These are phyloP conservation scores for Phytophthora pisi DNA, from an alignment of 352 stramenopile species.

Conservation along the genomic window DNA sequence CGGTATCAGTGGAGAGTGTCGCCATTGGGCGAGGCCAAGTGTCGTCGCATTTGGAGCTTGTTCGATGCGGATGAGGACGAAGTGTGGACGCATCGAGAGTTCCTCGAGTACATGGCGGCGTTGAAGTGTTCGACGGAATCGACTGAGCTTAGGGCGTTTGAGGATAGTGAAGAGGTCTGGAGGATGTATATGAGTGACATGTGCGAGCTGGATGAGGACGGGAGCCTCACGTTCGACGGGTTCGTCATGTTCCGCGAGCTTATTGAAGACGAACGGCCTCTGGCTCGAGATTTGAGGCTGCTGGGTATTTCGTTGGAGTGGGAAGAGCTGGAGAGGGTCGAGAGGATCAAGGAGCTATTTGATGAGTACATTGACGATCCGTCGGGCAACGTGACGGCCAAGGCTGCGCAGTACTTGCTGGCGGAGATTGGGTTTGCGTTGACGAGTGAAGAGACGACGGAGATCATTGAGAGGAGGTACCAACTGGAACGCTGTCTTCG, in stretches of 20 bases:
- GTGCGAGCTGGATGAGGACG: slow-evolving; percentile 44
- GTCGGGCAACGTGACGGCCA: slow-evolving; percentile 38
- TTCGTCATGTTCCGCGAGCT: slow-evolving; percentile 63
- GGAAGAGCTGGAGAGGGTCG: slow-evolving; percentile 32
- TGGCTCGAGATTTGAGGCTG: slow-evolving; percentile 47
- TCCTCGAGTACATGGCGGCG: slow-evolving; percentile 60
- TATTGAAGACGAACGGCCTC: slow-evolving; percentile 46
- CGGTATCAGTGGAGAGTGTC: slow-evolving; percentile 47
- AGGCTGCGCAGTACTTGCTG: slow-evolving; percentile 56
- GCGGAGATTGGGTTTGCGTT: slow-evolving; percentile 42
- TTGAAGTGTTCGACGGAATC: slow-evolving; percentile 31
- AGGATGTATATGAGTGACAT: slow-evolving; percentile 71
- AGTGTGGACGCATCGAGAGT: slow-evolving; percentile 61
- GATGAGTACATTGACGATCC: slow-evolving; percentile 53
- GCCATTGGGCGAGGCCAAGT: slow-evolving; percentile 55
- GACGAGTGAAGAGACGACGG: slow-evolving; percentile 42
- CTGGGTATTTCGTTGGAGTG: slow-evolving; percentile 54
- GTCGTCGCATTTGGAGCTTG: slow-evolving; percentile 46
- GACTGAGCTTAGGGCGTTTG: slow-evolving; percentile 41
- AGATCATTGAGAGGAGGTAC: slow-evolving; percentile 46
- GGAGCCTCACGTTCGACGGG: slow-evolving; percentile 58
- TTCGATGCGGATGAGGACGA: slow-evolving; percentile 68
- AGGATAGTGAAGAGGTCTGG: slow-evolving; percentile 53
- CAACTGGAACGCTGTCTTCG: slow-evolving; percentile 49
- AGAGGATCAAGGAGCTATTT: slow-evolving; percentile 39